Evolutionary conservation across 176 grass and related monocot genomes (phyloP), one percentile per base, ranked within the genome.

Genomic region (Miscanthus lutarioriparius): DNA sequence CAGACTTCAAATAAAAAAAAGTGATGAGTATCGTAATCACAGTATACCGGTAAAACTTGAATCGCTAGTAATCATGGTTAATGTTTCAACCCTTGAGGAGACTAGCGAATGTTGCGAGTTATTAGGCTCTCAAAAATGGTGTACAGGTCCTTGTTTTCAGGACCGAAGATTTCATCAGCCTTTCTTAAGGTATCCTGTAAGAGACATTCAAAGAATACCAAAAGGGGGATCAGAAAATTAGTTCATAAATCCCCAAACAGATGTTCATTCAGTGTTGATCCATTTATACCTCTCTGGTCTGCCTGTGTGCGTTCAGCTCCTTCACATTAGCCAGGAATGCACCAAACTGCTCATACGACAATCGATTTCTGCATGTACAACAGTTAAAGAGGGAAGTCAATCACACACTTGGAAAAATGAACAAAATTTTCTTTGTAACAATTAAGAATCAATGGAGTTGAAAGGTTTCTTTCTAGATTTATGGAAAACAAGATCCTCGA

Each of bases 341-440:
- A 72, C 91, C 93, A 28, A 99, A 99, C 72, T 99, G 96, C 89
- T 99, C 96, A 77, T 96, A 96, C 48, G 96, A 92, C 84, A 99
- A 77, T 43, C 96, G 93, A 78, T 89, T 99, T 88, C 96, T 99
- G 82, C 82, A 89, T 65, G 59, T 40, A 36, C 15, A 43, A 43
- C 48, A 87, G 41, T 64, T 79, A 78, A 68, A 32, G 27, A 82
- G 79, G 28, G 33, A 80, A 62, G 28, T 74, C 15, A 87, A 66
- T 27, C 41, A 13, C 44, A 6, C 79, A 80, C 22, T 48, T 64
- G 27, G 22, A 37, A 7, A 51, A 83, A 36, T 36, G 44, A 43
- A 15, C 76, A 76, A 65, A 75, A 67, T 30, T 44, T 67, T 41
- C 6, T 76, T 44, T 70, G 32, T 84, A 48, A 22, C 67, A 74